Percentiles rank a stretch among this genome's conserved stretches.
These are phyloP conservation scores for Lasiosphaeria hispida DNA, from an alignment of 495 filamentous ascomycete genomes.

Conservation along the genomic window DNA sequence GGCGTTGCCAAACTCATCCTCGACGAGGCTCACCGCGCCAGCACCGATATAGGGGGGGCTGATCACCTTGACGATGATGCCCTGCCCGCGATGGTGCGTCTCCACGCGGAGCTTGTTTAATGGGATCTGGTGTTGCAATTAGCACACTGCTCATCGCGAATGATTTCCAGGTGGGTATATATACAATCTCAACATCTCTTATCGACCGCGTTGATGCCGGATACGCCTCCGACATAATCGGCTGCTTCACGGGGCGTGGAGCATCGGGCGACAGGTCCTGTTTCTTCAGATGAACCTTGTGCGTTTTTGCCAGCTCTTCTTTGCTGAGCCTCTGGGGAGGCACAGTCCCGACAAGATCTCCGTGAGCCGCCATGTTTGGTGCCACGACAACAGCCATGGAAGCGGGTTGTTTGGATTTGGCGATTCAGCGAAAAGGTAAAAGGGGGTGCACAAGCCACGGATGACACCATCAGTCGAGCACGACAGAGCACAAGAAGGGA, in stretches of 20 bases:
- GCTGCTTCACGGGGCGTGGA: slow-evolving; percentile 36
- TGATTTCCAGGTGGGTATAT: background rate
- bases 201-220: slow-evolving; percentile 34
- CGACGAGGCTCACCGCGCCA: slow-evolving; percentile 44
- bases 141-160: background rate
- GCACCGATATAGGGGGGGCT: slow-evolving; percentile 42
- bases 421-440: background rate
- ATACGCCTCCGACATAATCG: slow-evolving; percentile 29
- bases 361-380: background rate
- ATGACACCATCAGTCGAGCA: background rate
- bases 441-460: background rate
- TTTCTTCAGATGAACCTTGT: slow-evolving; percentile 30
- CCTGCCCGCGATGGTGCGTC: slow-evolving; percentile 50
- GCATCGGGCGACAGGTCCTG: slow-evolving; percentile 27
- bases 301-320: slow-evolving; percentile 32
- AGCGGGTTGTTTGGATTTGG: background rate
- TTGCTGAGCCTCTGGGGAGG: slow-evolving; percentile 24
- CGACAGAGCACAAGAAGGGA: background rate
- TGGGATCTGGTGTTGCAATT: slow-evolving; percentile 22
- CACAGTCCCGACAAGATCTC: slow-evolving; percentile 9
- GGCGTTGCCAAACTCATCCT: slow-evolving; percentile 50
- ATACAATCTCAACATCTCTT: slow-evolving; percentile 33
- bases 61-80: slow-evolving; percentile 42
- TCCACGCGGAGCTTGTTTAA: slow-evolving; percentile 42
- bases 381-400: slow-evolving; percentile 12